Evolutionary conservation across 306 rosid species (phyloP), one percentile per base, ranked within the genome.

Genomic region (Aeschynomene evenia): DNA sequence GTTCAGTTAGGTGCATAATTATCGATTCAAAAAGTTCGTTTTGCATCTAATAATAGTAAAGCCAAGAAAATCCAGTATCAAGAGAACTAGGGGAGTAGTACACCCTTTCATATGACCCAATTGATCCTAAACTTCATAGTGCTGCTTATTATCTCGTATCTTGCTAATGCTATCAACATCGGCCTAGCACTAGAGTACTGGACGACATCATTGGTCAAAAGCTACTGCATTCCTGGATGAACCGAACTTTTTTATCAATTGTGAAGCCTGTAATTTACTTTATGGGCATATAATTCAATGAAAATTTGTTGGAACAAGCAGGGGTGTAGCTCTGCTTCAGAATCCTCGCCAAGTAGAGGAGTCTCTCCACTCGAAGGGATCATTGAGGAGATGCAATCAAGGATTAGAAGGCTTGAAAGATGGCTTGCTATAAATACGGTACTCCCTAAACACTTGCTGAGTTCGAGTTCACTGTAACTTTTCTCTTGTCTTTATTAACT

Each of bases 381-480:
- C 55, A 72, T 94, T 20, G 97, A 89, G 74, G 99, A 91, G 76
- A 90, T 95, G 97, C 99, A 91, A 68, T 87, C 86, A n/a, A 89
- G 87, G 85, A 95, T 95, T 53, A 83, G 62, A 87, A 91, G 92
- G 83, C 96, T 95, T 34, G 99, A 95, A 76, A 82, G 88, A 54
- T 95, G 99, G 97, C 96, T 89, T 56, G 82, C 96, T 40, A 89
- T 95, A 76, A 95, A 95, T 71, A 95, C 97, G 61, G 99, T 95
- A 87, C 57, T 53, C 10, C 51, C 46, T 42, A 52, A 45, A 37
- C 75, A 10, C 39, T 45, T 62, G 18, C 46, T 31, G 58, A 51
- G 29, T 58, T 40, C 15, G 26, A 63, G 52, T 68, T 50, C 59
- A 42, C 51, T 19, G 29, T 48, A 43, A 31, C 73, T 68, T 5